phyloP scores from a whole-genome alignment of 164 flowering plant species.

The Vitis amurensis region DNA sequence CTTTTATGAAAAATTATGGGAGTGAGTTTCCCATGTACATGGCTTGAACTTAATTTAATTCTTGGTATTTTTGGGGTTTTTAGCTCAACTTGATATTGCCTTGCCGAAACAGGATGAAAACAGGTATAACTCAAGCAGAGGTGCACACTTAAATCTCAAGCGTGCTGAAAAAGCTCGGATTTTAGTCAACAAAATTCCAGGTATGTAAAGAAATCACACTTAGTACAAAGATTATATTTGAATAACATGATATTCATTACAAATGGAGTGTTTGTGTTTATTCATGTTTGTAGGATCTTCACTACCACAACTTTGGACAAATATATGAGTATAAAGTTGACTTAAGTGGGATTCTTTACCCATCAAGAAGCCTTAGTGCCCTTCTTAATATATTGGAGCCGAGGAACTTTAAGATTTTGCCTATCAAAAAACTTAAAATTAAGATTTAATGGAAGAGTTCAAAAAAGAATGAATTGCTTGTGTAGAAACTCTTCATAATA shows the following conservation, averaged over 20 bases:
- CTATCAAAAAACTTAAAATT: too few species aligned
- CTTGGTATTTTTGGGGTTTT: not conserved
- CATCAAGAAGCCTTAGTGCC: too few species aligned
- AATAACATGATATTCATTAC: not conserved
- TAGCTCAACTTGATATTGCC: not conserved
- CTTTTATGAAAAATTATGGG: not conserved
- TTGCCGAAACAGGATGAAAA: slow-evolving; percentile 79
- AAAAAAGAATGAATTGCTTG: too few species aligned
- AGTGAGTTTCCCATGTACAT: not conserved
- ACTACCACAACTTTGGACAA: too few species aligned
- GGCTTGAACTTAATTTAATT: not conserved
- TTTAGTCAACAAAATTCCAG: slow-evolving; percentile 90
- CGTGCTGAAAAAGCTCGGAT: slow-evolving; percentile 96
- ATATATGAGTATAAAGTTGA: too few species aligned
- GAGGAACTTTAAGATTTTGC: too few species aligned
- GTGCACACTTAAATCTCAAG: slow-evolving; percentile 94
- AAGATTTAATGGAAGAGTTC: too few species aligned
- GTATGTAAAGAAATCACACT: slow-evolving; percentile 28
- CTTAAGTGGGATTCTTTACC: too few species aligned
- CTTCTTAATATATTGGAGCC: too few species aligned
- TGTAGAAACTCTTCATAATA: too few species aligned
- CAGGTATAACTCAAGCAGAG: slow-evolving; percentile 91
- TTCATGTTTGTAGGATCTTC: not conserved
- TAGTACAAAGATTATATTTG: not conserved
- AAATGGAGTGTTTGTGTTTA: not conserved